Evolutionary conservation across 179 eudicot species (phyloP).

Genomic region (Actinidia polygama): DNA sequence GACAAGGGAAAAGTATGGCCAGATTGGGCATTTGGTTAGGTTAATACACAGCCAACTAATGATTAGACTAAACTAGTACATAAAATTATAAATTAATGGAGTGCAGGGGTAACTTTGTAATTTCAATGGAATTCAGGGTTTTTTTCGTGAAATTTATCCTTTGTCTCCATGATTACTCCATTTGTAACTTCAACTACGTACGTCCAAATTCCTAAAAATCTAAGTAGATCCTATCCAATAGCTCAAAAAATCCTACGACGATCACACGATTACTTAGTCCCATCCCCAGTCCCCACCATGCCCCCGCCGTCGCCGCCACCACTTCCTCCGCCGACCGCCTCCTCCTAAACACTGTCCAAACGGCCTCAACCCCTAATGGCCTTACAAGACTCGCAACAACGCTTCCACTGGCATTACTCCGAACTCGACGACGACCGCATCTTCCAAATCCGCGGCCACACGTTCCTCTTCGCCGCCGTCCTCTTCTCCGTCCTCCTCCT

Average conservation of each 20-base stretch:
- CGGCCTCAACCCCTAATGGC: conserved; percentile 6
- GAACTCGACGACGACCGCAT: conserved; percentile 64
- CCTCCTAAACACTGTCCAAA: neutral
- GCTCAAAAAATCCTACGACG: neutral
- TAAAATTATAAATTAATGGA: too few species aligned
- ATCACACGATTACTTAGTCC: neutral
- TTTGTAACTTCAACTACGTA: neutral
- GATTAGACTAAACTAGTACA: too few species aligned
- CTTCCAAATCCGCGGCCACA: conserved; percentile 64
- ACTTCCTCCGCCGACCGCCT: neutral
- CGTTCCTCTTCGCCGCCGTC: conserved; percentile 55
- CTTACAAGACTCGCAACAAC: conserved; percentile 21
- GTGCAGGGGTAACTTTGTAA: too few species aligned
- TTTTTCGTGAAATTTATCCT: too few species aligned
- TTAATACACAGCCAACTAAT: too few species aligned
- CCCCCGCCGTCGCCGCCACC: neutral
- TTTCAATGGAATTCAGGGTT: too few species aligned
- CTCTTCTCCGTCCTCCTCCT: conserved; percentile 57
- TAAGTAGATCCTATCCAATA: neutral
- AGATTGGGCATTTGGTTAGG: too few species aligned
- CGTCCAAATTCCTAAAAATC: neutral
- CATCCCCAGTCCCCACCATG: neutral
- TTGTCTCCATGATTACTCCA: too few species aligned
- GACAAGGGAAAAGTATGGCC: too few species aligned
- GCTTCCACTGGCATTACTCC: conserved; percentile 64